phyloP scores from a whole-genome alignment of 805 yeast genomes.

The Wickerhamomyces ciferrii region DNA sequence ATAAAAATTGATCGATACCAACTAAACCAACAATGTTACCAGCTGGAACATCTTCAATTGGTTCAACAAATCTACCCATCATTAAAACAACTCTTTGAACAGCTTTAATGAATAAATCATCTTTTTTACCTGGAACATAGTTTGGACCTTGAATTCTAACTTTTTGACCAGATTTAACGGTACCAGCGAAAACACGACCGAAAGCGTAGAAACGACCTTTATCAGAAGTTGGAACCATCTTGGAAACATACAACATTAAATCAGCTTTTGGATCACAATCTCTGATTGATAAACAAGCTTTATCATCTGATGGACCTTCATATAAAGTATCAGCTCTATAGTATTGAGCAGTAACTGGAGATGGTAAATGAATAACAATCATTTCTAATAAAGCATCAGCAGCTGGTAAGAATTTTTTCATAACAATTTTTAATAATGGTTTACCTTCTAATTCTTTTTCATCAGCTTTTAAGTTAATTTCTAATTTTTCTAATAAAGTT shows the following conservation, averaged over 20 bases:
- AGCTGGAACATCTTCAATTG: conserved; percentile 99
- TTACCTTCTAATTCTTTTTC: conserved; percentile 99
- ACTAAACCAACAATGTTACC: conserved; percentile 99
- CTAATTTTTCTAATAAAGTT: conserved; percentile 87
- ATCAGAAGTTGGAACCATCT: conserved; percentile 99
- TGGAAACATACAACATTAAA: conserved; percentile 98
- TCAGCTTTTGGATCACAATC: conserved; percentile 98
- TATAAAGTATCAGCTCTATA: conserved; percentile 99
- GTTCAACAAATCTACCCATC: conserved; percentile 99
- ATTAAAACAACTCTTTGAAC: conserved; percentile 98
- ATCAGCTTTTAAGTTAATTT: conserved; percentile 87
- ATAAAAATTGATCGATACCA: conserved; percentile 99
- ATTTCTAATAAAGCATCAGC: conserved; percentile 99
- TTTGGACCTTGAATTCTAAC: conserved; percentile 99
- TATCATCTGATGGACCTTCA: conserved; percentile 98
- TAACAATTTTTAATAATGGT: conserved; percentile 95
- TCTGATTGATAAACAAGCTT: conserved; percentile 86
- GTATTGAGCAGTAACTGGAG: conserved; percentile 98
- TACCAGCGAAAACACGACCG: conserved; percentile 99
- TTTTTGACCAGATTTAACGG: conserved; percentile 98
- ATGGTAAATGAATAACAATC: conserved; percentile 98
- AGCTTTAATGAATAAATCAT: conserved; percentile 93
- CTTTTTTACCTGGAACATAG: conserved; percentile 98
- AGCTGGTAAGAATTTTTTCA: conserved; percentile 99
- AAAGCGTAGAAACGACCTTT: conserved; percentile 99